A percentile compares a stretch with the other conserved stretches of the same genome.
Evolutionary conservation across 108 stramenopile genomes (phyloP).

Genomic region (Nitzschia putrida): DNA sequence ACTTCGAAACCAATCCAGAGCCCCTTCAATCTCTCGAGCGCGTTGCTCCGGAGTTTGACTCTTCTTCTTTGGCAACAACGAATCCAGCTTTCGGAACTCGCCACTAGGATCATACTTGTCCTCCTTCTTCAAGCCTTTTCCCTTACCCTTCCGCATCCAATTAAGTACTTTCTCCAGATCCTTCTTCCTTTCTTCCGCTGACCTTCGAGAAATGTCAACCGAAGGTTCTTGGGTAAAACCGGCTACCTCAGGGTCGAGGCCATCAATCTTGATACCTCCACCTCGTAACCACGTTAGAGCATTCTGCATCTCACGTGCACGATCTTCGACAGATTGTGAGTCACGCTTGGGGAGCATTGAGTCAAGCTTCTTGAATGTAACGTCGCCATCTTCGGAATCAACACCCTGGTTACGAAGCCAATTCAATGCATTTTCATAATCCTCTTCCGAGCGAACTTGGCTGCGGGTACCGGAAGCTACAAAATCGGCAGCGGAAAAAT

Average conservation of each 20-base stretch:
- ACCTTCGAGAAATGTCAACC: constrained; percentile 1
- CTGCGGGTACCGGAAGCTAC: background rate
- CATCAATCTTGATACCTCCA: constrained; percentile 7
- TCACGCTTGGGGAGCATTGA: constrained; percentile 1
- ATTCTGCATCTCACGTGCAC: constrained; percentile 37
- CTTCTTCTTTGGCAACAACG: constrained; percentile 30
- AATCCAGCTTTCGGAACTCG: constrained; percentile 25
- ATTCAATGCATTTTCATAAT: constrained; percentile 10
- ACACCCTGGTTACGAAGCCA: constrained; percentile 22
- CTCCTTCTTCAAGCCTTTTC: constrained; percentile 30
- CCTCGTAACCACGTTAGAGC: constrained; percentile 40
- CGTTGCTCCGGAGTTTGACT: constrained; percentile 33
- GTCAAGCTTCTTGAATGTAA: constrained; percentile 6
- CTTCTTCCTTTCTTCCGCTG: constrained; percentile 7
- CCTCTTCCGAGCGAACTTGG: constrained; percentile 14
- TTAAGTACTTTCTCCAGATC: constrained; percentile 33
- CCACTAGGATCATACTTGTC: constrained; percentile 30
- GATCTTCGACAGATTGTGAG: constrained; percentile 16
- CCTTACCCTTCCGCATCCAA: constrained; percentile 32
- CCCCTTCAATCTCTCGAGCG: constrained; percentile 36
- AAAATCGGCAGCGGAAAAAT: constrained; percentile 4
- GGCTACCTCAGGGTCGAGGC: constrained; percentile 10
- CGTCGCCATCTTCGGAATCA: background rate
- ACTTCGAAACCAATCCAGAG: constrained; percentile 46
- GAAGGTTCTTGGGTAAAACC: background rate